Conservation (phyloP, 2,329 filamentous ascomycete genomes). For the Phialocephala subalpina region DNA sequence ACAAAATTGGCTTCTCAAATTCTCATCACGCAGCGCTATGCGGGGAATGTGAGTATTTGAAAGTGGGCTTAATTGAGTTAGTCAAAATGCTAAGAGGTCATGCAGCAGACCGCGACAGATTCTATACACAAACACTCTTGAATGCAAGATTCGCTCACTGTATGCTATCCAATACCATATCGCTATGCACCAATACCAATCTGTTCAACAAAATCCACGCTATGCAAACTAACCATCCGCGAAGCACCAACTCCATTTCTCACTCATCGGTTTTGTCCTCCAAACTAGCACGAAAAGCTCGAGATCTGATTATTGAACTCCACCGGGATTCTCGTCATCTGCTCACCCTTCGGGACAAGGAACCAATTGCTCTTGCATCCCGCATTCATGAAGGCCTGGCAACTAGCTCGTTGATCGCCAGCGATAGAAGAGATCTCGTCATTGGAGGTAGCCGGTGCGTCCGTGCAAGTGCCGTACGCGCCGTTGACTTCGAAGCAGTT, state of each 20-base stretch:
- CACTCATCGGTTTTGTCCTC: not conserved
- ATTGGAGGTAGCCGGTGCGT: not conserved
- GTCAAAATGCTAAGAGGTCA: no score
- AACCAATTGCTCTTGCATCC: not conserved
- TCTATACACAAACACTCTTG: no score
- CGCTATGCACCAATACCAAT: no score
- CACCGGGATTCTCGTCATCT: not conserved
- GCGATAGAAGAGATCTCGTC: not conserved
- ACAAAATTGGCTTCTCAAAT: no score
- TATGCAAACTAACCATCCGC: not conserved
- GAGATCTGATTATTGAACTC: not conserved
- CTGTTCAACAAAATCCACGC: no score
- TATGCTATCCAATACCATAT: no score
- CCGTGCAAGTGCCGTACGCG: not conserved
- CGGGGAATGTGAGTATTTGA: no score
- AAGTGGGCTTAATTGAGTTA: no score
- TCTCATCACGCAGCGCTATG: no score
- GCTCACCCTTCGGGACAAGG: not conserved
- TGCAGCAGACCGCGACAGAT: no score
- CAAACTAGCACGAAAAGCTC: not conserved
- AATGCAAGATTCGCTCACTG: no score
- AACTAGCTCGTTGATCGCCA: not conserved
- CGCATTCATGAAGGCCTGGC: not conserved
- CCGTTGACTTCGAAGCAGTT: conserved; percentile 1
- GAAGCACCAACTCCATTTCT: not conserved